Base-by-base conservation (phyloP, 192 early-diverging fungal species). In the Cladochytrium replicatum region DNA sequence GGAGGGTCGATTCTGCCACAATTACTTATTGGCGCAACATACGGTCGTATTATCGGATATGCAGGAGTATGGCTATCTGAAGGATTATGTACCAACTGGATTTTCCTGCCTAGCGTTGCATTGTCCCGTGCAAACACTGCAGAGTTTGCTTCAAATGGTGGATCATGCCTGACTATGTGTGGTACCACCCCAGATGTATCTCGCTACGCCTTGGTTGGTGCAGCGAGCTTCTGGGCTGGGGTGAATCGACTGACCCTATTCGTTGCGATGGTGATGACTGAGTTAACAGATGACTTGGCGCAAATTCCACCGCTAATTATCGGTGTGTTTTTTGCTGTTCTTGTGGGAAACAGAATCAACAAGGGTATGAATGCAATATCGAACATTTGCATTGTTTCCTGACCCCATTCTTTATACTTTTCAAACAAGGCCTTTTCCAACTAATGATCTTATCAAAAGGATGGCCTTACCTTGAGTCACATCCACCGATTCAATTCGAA, bases 231-330 rank as follows among this genome's bases (percentile, higher is more conserved):
- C 34, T 37, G 34, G 34, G 34, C 13, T 13, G 34, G 34, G 34
- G 17, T 37, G 13, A 37, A 37, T 37, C 34, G 34, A 13, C 17
- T 37, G 34, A 37, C 34, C 17, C 17, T 37, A 37, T 37, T 37
- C 17, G 34, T 37, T 37, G 34, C 34, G 34, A 37, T 37, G 34
- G 34, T 37, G 13, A 37, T 37, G 34, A 37, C 34, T 13, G 34
- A 37, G 34, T 37, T 37, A 37, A 37, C 34, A 37, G 34, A 37
- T 37, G 34, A 37, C 17, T 17, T 37, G 13, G 34, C 13, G 13
- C 34, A 37, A 37, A 37, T 37, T 37, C 34, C 34, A 37, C 34
- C 34, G 34, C 13, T 37, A 17, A 37, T 37, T 37, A 37, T 37
- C 17, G 34, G 34, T 13, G 17, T 37, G 13, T 37, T 37, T 37